A percentile compares a stretch with the other conserved stretches of the same genome.
Conservation (phyloP, 768 basidiomycete species). For the Fomitopsis pulvina region DNA sequence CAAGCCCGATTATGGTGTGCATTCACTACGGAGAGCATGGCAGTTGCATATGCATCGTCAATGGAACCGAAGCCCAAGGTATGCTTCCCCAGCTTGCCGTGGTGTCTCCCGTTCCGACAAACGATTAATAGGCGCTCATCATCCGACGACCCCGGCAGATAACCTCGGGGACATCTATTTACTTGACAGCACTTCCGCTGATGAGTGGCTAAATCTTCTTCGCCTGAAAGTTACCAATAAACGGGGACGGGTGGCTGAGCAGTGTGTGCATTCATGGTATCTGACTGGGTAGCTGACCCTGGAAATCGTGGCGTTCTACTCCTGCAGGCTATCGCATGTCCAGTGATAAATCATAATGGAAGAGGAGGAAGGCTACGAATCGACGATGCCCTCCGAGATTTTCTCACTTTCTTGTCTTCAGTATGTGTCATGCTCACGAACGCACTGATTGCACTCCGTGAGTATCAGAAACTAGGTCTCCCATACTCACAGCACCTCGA, state of each 20-base stretch:
- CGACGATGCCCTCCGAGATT: too few species aligned
- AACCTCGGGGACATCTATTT: slow-evolving; percentile 29
- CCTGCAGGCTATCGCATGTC: too few species aligned
- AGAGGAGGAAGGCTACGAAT: too few species aligned
- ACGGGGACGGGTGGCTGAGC: neutral
- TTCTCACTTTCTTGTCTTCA: too few species aligned
- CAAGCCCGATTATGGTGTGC: slow-evolving; percentile 75
- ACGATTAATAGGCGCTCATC: slow-evolving; percentile 27
- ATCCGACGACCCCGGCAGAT: slow-evolving; percentile 21
- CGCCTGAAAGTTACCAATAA: neutral
- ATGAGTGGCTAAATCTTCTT: neutral
- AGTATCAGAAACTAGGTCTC: too few species aligned
- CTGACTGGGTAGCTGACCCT: too few species aligned
- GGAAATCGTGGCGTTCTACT: too few species aligned
- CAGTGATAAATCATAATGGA: too few species aligned
- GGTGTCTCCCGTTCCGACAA: neutral
- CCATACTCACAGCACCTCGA: too few species aligned
- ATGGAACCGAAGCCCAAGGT: slow-evolving; percentile 53
- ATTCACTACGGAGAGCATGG: slow-evolving; percentile 81
- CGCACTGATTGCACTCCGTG: too few species aligned
- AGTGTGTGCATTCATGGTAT: neutral
- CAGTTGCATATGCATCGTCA: slow-evolving; percentile 62
- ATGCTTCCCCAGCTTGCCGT: slow-evolving; percentile 5
- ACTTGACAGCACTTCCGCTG: slow-evolving; percentile 49
- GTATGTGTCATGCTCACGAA: too few species aligned